A percentile compares a stretch with the other conserved stretches of the same genome.
These are phyloP conservation scores for Basipetospora sp. DNA, from an alignment of 2,329 filamentous ascomycete species.

Conservation along the genomic window DNA sequence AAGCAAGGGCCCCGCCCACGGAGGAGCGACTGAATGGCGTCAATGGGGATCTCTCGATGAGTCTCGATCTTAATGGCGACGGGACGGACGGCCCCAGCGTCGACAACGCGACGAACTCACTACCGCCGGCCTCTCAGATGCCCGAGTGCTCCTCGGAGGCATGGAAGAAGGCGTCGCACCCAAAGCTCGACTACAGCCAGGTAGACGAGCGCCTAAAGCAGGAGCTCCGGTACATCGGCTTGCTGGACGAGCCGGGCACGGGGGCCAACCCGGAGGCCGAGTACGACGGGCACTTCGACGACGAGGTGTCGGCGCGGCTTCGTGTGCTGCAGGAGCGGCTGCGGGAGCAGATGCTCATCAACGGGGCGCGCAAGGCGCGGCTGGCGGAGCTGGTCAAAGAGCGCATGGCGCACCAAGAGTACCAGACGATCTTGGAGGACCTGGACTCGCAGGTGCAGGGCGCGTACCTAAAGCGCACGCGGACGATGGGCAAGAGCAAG, in stretches of 20 bases:
- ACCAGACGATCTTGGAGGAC: constrained; percentile 90
- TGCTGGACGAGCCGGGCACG: constrained; percentile 48
- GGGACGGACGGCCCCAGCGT: constrained; percentile 24
- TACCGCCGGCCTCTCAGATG: constrained; percentile 64
- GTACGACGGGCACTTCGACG: constrained; percentile 81
- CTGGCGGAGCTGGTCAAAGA: constrained; percentile 79
- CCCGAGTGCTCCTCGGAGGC: constrained; percentile 59
- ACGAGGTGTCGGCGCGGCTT: constrained; percentile 81
- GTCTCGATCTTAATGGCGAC: constrained; percentile 39
- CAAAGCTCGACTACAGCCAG: constrained; percentile 68
- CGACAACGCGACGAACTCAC: constrained; percentile 20
- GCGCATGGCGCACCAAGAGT: constrained; percentile 91
- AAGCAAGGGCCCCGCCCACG: constrained; percentile 39
- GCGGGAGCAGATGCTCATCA: constrained; percentile 69
- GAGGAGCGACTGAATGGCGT: constrained; percentile 38
- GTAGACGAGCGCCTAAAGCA: constrained; percentile 84
- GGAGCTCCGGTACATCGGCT: constrained; percentile 79
- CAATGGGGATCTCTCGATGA: constrained; percentile 38
- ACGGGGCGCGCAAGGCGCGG: constrained; percentile 78
- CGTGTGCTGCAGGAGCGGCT: constrained; percentile 72
- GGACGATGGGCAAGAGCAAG: constrained; percentile 85
- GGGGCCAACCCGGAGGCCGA: constrained; percentile 46
- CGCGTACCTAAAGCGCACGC: constrained; percentile 87
- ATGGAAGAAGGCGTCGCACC: constrained; percentile 64
- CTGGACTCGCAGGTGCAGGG: constrained; percentile 88